A percentile compares a stretch with the other conserved stretches of the same genome.
These are phyloP conservation scores for Chlamydomonas sp. DNA, from an alignment of 139 green algal genomes.

Conservation along the genomic window DNA sequence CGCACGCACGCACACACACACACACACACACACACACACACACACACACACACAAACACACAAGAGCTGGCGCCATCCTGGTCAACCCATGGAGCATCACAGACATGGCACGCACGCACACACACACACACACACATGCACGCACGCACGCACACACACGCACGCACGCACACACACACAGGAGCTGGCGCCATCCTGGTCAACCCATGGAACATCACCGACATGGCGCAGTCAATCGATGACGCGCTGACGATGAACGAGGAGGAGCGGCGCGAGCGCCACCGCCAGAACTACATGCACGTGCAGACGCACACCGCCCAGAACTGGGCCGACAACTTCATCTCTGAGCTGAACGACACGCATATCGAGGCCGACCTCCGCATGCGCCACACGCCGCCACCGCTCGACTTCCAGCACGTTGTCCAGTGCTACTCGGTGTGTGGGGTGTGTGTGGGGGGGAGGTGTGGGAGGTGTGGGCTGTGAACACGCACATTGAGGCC, in stretches of 20 bases:
- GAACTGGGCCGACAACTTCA: slow-evolving; percentile 97
- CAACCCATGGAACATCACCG: slow-evolving; percentile 98
- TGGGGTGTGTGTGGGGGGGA: too few relatives aligned
- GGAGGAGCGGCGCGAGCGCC: slow-evolving; percentile 80
- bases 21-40: too few relatives aligned
- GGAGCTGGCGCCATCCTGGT: slow-evolving; percentile 91
- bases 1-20: too few relatives aligned
- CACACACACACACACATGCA: too few relatives aligned
- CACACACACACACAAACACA: too few relatives aligned
- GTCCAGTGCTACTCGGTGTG: slow-evolving; percentile 56
- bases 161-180: too few relatives aligned
- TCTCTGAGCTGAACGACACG: slow-evolving; percentile 97
- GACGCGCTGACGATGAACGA: slow-evolving; percentile 78
- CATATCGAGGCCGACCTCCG: slow-evolving; percentile 94
- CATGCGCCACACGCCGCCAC: slow-evolving; percentile 72
- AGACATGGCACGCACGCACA: too few relatives aligned
- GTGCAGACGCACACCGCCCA: slow-evolving; percentile 63
- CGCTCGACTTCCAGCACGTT: slow-evolving; percentile 45
- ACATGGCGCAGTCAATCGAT: slow-evolving; percentile 80
- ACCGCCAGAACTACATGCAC: slow-evolving; percentile 94
- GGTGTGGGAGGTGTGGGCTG: too few relatives aligned
- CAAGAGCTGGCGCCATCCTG: slow-evolving; percentile 87
- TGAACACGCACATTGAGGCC: slow-evolving; percentile 96
- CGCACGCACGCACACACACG: not conserved
- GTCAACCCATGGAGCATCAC: too few relatives aligned